Base-by-base conservation (phyloP, 176 grass and related monocot species). In the Panicum miliaceum region DNA sequence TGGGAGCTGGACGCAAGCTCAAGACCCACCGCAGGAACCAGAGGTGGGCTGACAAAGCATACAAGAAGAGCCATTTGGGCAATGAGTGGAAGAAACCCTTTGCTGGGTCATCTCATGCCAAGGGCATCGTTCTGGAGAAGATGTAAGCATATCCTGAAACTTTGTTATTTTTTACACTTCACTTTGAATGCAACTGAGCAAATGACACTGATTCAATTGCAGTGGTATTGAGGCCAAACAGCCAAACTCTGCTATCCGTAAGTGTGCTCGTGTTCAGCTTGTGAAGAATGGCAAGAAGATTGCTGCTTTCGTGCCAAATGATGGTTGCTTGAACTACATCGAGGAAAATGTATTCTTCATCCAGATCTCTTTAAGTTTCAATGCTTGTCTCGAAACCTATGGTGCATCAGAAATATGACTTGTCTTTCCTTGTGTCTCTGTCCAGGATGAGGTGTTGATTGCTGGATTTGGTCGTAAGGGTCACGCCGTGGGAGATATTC, bases 11-110 rank as follows among this genome's bases (percentile, higher is more conserved):
- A 56, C 91, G 88, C 64, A 93, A 90, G 84, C 85, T 93, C 76
- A 93, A 89, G 84, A 90, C 87, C 67, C 88, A 93, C 84, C 85
- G 91, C 48, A 93, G 88, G 85, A 90, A 87, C 81, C 88, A 90
- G 51, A 81, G 91, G 76, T 93, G 91, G 88, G 91, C 91, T 42
- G 91, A 93, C 71, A 93, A 93, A 73, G 88, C 88, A 51, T 93
- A 93, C 88, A 93, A 93, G 84, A 93, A 93, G 88, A 93, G 91
- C 74, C 91, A 92, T 63, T 56, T 92, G 86, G 90, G 90, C 10
- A 92, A 89, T 15, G 90, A 92, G 73, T 92, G 90, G 91, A 93
- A 93, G 88, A 93, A 93, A 23, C 91, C 91, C 73, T 93, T 93
- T 2, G 84, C 91, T 0, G 88, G 91, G 10, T 93, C 91, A 35